Base-by-base conservation (phyloP, 306 rosid genomes). In the Citrullus colocynthis region DNA sequence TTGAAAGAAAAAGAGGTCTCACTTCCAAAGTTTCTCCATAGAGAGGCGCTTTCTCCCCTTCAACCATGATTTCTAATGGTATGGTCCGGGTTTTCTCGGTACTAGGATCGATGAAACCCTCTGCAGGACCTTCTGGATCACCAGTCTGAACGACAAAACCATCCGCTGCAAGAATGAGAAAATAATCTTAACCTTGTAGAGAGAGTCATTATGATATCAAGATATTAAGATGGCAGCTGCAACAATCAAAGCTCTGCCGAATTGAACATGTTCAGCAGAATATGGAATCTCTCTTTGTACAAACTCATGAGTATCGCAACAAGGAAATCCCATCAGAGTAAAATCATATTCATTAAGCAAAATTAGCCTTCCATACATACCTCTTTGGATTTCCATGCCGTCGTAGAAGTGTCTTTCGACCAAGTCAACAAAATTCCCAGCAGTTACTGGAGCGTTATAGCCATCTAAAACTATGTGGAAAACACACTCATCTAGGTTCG, bases 91-190 rank as follows among this genome's bases (percentile, higher is more conserved):
- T 85, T 85, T 95, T 95, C 89, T 89, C 99, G 0, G 97, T 92
- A 78, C 99, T 90, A 73, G 99, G 99, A 83, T 95, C 99, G 37
- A 92, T 89, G 80, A 95, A 95, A 77, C 99, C 99, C 87, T 95
- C 97, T 11, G 97, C 99, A 84, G 97, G 99, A 59, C 99, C 97
- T 89, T 89, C 97, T 44, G 99, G 99, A 80, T 95, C 99, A 69
- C 97, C 99, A 54, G 97, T 92, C 84, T 95, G 99, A 73, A 95
- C 97, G 24, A 95, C 99, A 81, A 95, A 95, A 24, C 99, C 99
- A 56, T 95, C 97, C 58, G 99, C 97, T 95, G 91, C 72, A 81
- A 48, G 28, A 57, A 86, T 56, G 37, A 66, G 80, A 57, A 34
- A 18, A 78, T 81, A 39, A 42, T 78, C 9, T 60, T 76, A 63